phyloP scores from a whole-genome alignment of 169 alveolate genomes.

The Haemoproteus tartakovskyi region DNA sequence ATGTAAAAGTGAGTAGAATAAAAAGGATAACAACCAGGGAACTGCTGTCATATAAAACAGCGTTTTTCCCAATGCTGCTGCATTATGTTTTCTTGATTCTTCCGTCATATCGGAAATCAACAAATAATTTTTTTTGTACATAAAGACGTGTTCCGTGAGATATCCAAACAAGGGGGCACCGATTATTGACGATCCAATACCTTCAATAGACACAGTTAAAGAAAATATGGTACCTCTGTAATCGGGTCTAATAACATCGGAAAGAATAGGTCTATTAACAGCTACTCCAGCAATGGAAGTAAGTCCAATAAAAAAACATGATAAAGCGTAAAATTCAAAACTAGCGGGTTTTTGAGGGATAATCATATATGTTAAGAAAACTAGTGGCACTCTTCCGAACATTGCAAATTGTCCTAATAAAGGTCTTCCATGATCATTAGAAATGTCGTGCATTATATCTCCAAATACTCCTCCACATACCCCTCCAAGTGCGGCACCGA shows the following conservation, averaged over 20 bases:
- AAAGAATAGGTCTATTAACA: slow-evolving; percentile 86
- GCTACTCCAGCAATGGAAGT: slow-evolving; percentile 89
- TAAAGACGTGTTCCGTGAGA: slow-evolving; percentile 84
- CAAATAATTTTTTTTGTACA: slow-evolving; percentile 78
- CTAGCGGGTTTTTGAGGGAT: slow-evolving; percentile 41
- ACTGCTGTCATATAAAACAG: slow-evolving; percentile 76
- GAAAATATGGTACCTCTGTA: slow-evolving; percentile 85
- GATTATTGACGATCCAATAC: slow-evolving; percentile 82
- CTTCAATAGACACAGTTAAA: slow-evolving; percentile 85
- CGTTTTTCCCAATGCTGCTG: slow-evolving; percentile 84
- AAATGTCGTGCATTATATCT: slow-evolving; percentile 79
- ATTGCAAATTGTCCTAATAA: slow-evolving; percentile 76
- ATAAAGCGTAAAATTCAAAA: slow-evolving; percentile 33
- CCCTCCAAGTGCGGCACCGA: slow-evolving; percentile 89
- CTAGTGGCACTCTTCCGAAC: slow-evolving; percentile 60
- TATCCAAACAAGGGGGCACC: slow-evolving; percentile 88
- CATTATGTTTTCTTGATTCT: slow-evolving; percentile 76
- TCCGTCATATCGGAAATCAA: slow-evolving; percentile 79
- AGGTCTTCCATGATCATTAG: slow-evolving; percentile 85
- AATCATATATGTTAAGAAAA: slow-evolving; percentile 18
- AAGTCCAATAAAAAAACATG: slow-evolving; percentile 81
- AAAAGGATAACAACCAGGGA: slow-evolving; percentile 82
- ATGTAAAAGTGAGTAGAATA: slow-evolving; percentile 81
- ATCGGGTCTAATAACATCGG: slow-evolving; percentile 87
- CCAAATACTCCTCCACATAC: slow-evolving; percentile 86